Evolutionary conservation across 2,329 filamentous ascomycete species (phyloP).

Genomic region (Colletotrichum scovillei): DNA sequence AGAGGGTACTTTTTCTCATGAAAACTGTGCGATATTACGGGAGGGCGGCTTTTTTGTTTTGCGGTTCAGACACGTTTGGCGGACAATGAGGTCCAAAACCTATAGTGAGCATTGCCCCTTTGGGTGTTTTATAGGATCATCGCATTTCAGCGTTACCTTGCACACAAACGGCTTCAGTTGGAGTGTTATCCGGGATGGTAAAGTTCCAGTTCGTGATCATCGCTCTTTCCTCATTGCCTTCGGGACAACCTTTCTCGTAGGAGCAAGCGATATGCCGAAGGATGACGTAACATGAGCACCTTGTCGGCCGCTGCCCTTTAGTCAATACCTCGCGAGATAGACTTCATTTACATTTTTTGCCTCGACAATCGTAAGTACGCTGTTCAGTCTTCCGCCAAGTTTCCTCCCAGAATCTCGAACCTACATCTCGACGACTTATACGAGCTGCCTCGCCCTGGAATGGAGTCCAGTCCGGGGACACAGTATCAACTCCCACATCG

Average conservation of each 20-base stretch:
- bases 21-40: not conserved
- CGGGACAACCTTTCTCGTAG: not conserved
- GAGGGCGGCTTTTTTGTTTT: constrained; percentile 17
- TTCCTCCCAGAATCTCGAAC: not conserved
- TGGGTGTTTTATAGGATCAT: constrained; percentile 5
- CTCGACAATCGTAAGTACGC: not conserved
- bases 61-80: constrained; percentile 1
- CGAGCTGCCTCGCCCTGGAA: not conserved
- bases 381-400: not conserved
- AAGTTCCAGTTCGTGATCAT: not conserved
- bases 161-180: not conserved
- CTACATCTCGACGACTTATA: constrained; percentile 4
- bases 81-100: not conserved
- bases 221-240: not conserved
- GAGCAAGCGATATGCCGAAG: not conserved
- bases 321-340: not conserved
- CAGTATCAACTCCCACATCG: constrained; percentile 28
- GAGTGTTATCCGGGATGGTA: not conserved
- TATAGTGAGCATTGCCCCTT: not conserved
- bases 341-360: not conserved
- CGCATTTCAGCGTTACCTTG: not conserved
- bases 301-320: not conserved
- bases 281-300: constrained; percentile 23
- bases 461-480: constrained; percentile 26
- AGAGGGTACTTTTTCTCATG: not conserved